These are phyloP conservation scores for Penicillium sp. DNA, from an alignment of 2,329 filamentous ascomycete species.

Conservation along the genomic window DNA sequence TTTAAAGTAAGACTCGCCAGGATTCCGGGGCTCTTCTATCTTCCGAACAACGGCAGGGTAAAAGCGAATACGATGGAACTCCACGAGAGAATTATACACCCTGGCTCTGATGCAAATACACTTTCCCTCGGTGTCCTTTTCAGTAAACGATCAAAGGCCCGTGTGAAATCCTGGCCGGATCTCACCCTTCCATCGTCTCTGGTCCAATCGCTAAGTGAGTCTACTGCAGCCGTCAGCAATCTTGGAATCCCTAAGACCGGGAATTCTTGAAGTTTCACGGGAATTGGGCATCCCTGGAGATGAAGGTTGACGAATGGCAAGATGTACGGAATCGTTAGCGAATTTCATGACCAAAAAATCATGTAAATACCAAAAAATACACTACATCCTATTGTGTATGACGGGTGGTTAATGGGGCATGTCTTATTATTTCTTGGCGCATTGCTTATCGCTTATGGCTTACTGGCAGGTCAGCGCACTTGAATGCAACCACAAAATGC, in stretches of 20 bases:
- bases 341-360: background rate
- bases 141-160: background rate
- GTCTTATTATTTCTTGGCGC: background rate
- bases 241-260: background rate
- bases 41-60: background rate
- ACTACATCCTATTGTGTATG: no score
- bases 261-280: background rate
- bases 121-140: constrained; percentile 1
- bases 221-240: background rate
- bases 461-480: constrained; percentile 1
- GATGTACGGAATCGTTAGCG: background rate
- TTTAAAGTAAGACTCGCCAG: background rate
- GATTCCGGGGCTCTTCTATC: background rate
- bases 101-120: background rate
- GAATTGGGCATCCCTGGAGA: background rate
- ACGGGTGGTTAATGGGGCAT: background rate
- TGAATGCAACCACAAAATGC: constrained; percentile 1
- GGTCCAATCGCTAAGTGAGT: background rate
- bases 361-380: constrained; percentile 1
- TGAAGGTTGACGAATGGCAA: background rate
- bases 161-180: background rate
- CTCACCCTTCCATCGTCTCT: background rate
- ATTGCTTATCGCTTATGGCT: constrained; percentile 2
- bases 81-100: background rate
- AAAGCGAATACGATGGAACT: background rate